Conservation (phyloP, 2,329 filamentous ascomycete genomes). For the Colletotrichum euphorbiae region DNA sequence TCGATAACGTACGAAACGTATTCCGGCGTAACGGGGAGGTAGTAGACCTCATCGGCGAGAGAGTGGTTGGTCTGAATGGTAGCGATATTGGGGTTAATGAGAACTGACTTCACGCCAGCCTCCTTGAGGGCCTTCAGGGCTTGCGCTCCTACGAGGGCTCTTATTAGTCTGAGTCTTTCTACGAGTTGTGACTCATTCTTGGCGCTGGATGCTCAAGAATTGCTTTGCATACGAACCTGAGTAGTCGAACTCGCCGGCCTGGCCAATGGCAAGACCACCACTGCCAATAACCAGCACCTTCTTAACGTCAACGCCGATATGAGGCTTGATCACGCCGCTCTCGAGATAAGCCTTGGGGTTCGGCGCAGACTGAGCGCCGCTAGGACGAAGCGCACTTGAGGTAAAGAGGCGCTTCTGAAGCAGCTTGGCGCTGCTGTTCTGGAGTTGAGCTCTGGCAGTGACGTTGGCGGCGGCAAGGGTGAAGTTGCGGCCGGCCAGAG, state of each 20-base stretch:
- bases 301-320: constrained; percentile 87
- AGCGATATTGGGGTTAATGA: constrained; percentile 98
- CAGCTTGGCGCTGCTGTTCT: constrained; percentile 47
- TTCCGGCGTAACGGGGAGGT: constrained; percentile 96
- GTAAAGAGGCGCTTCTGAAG: constrained; percentile 62
- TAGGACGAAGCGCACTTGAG: constrained; percentile 56
- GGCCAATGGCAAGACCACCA: constrained; percentile 95
- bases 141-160: constrained; percentile 74
- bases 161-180: constrained; percentile 31
- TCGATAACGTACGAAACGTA: constrained; percentile 99
- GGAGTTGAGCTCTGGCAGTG: constrained; percentile 49
- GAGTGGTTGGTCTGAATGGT: constrained; percentile 98
- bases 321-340: constrained; percentile 85
- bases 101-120: constrained; percentile 88
- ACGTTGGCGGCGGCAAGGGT: constrained; percentile 50
- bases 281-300: constrained; percentile 97
- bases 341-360: constrained; percentile 89
- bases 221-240: constrained; percentile 75
- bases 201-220: constrained; percentile 6
- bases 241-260: constrained; percentile 98
- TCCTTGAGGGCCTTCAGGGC: constrained; percentile 97
- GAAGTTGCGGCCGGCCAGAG: constrained; percentile 58
- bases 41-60: constrained; percentile 97
- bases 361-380: constrained; percentile 74
- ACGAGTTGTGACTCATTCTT: constrained; percentile 33